Conservation (phyloP, 495 filamentous ascomycete species). For the Penicillium tannophilum region DNA sequence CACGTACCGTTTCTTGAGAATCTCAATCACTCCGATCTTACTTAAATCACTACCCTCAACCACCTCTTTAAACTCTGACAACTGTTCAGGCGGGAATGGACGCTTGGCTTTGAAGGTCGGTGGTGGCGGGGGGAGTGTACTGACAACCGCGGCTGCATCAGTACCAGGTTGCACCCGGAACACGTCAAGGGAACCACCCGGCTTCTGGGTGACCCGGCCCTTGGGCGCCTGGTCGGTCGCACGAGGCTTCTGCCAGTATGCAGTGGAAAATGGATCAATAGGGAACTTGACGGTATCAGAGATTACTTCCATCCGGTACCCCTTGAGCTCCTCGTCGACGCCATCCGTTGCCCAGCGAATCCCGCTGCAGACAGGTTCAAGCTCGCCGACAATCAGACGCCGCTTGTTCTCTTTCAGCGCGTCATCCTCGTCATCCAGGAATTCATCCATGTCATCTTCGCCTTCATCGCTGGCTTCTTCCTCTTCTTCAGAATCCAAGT, state of each 20-base stretch:
- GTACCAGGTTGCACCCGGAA: conserved; percentile 25
- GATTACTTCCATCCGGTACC: conserved; percentile 73
- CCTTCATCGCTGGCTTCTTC: conserved; percentile 61
- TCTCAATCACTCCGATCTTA: conserved; percentile 75
- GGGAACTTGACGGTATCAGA: conserved; percentile 53
- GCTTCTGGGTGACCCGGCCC: conserved; percentile 18
- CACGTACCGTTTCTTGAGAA: conserved; percentile 67
- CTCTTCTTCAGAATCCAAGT: conserved; percentile 75
- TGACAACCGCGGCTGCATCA: conserved; percentile 13
- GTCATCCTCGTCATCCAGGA: conserved; percentile 56
- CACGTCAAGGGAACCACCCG: conserved; percentile 20
- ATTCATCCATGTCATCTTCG: conserved; percentile 57
- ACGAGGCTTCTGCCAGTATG: conserved; percentile 69
- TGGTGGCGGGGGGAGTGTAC: conserved; percentile 13
- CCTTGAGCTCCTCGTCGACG: conserved; percentile 44
- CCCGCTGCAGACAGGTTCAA: conserved; percentile 75
- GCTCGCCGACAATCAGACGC: conserved; percentile 61
- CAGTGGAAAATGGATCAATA: conserved; percentile 83
- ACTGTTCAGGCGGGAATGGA: conserved; percentile 56
- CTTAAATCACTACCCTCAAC: conserved; percentile 71
- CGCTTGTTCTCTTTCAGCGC: conserved; percentile 42
- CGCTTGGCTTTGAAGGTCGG: conserved; percentile 34
- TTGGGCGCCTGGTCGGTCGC: conserved; percentile 20
- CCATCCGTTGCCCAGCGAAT: conserved; percentile 76
- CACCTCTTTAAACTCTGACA: conserved; percentile 71